Evolutionary conservation across 352 stramenopile genomes (phyloP), one percentile per base, ranked within the genome.

Genomic region (Phytophthora uliginosa): DNA sequence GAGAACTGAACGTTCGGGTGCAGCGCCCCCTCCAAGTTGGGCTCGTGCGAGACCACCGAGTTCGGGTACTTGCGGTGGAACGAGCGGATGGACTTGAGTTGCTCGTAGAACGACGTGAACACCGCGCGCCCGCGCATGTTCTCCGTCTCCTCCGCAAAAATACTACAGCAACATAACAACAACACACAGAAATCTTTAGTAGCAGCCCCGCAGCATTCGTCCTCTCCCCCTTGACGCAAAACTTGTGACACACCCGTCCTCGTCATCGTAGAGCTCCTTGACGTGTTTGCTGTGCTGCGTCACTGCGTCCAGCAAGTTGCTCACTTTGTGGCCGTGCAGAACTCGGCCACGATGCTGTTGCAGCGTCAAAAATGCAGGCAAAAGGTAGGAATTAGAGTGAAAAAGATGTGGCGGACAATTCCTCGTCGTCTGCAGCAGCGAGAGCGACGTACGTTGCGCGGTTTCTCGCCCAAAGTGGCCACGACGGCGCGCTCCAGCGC

Each of bases 91-190:
- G 82, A 78, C 75, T 97, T 95, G 60, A 97, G 85, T 58, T 94
- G 86, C 77, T 94, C 88, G 57, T 97, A 97, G 71, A 97, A 97
- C n/a, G 89, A 92, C 61, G 89, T 95, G 64, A 97, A 97, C 40
- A 95, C 79, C 15, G 85, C 86, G 34, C 83, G 78, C 9, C 88
- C 88, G 18, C 85, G 84, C 89, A 97, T 95, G 54, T 60, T 81
- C 58, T 92, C 85, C 52, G 85, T 92, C 64, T 97, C 90, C 51
- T 95, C 83, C 2, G 82, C 74, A 69, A 92, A 92, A 58, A 89
- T 92, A 8, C 90, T 95, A 51, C 8, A 61, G 22, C 8, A 65
- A 47, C 50, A 58, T 1, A 56, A 38, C 17, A 64, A 7, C 38
- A 45, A 28, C 22, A 59, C 36, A 12, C 63, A 13, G 17, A 2